Evolutionary conservation across 352 stramenopile genomes (phyloP).

Genomic region (Pythium utonaiense): DNA sequence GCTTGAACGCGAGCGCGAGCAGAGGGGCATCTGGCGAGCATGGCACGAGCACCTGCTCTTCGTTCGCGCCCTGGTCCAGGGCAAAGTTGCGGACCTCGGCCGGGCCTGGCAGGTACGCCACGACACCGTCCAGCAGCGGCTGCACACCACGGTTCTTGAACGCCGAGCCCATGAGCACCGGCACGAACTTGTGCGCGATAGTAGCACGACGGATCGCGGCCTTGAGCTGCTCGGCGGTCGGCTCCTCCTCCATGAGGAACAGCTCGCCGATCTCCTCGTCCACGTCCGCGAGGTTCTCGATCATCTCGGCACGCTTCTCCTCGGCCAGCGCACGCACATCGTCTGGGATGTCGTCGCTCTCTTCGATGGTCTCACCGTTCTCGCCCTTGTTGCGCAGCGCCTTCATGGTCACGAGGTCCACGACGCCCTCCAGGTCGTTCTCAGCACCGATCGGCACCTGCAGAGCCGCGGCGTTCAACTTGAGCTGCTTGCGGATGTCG

Average conservation of each 20-base stretch:
- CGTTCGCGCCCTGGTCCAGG: conserved; percentile 91
- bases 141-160: conserved; percentile 98
- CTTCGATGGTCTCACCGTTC: conserved; percentile 81
- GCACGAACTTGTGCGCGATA: conserved; percentile 97
- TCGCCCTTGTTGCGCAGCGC: conserved; percentile 91
- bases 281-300: conserved; percentile 94
- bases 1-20: conserved; percentile 98
- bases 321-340: conserved; percentile 82
- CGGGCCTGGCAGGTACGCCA: conserved; percentile 96
- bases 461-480: conserved; percentile 95
- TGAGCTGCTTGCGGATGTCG: conserved; percentile 95
- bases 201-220: conserved; percentile 93
- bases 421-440: conserved; percentile 91
- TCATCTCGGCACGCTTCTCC: conserved; percentile 91
- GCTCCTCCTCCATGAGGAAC: conserved; percentile 98
- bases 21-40: conserved; percentile 89
- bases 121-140: conserved; percentile 96
- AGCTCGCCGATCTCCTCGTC: conserved; percentile 98
- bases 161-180: conserved; percentile 98
- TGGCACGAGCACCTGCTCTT: conserved; percentile 87
- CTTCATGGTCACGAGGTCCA: conserved; percentile 95
- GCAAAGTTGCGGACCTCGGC: conserved; percentile 95
- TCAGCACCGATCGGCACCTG: conserved; percentile 98
- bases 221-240: conserved; percentile 88
- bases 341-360: conserved; percentile 88